Evolutionary conservation across 108 stramenopile species (phyloP), one percentile per base, ranked within the genome.

Genomic region (Chaetoceros muelleri): DNA sequence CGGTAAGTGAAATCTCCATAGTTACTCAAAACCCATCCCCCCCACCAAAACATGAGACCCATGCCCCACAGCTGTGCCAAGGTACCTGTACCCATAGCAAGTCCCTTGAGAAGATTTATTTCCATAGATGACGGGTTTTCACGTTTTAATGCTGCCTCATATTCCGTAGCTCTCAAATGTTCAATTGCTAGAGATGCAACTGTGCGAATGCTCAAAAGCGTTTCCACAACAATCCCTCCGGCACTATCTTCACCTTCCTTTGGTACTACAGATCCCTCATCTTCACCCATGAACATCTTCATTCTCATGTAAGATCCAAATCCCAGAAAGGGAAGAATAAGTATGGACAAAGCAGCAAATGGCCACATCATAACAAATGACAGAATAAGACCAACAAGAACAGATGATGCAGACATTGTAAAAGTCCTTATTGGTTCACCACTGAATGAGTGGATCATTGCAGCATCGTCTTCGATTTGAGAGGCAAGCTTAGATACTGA

Each of bases 401-500:
- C 67, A 21, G 70, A 76, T 18, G 76, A 58, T 7, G 84, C 29
- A 23, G 66, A 68, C 28, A 87, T 68, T 2, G 87, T 45, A 16
- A 85, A 34, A 8, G 72, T 52, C 48, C 84, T 62, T n/a, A 91
- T 70, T 18, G 89, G 84, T 30, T 85, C 81, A 0, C 85, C 80
- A 30, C 67, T 65, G 55, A 87, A 88, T 1, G 78, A 65, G 31
- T 83, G 72, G 30, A 91, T 69, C 17, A 79, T 59, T 0, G 87
- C 68, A 8, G 85, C 81, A 69, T 95, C 93, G 25, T 85, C 85
- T 52, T 84, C 80, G 1, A 96, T 70, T 51, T 81, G 83, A 44
- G 82, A 69, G 1, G 93, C 85, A 24, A 92, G 74, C 19, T 69
- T 69, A 18, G 88, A 88, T 19, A 82, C 76, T 30, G 61, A 65